phyloP scores from a whole-genome alignment of 1,139 yeast genomes.

The Diutina ranongensis region DNA sequence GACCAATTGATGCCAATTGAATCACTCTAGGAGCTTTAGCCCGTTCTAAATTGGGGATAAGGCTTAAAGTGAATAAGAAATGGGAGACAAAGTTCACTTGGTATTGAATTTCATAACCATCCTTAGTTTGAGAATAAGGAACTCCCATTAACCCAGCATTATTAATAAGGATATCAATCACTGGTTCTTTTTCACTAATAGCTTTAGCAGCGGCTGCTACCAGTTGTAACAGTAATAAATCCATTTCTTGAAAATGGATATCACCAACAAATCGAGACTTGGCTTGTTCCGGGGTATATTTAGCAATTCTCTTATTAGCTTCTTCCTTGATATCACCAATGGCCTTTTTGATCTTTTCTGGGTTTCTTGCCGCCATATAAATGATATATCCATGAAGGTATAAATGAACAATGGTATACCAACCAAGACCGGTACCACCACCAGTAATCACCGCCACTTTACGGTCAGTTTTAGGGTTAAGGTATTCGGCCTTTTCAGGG shows the following conservation, averaged over 20 bases:
- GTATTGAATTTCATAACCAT: slow-evolving; percentile 29
- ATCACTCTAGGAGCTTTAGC: slow-evolving; percentile 23
- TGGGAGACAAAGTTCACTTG: slow-evolving; percentile 30
- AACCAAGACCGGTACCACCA: slow-evolving; percentile 74
- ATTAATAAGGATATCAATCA: slow-evolving; percentile 24
- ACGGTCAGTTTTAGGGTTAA: slow-evolving; percentile 29
- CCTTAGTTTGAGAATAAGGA: slow-evolving; percentile 25
- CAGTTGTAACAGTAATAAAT: slow-evolving; percentile 21
- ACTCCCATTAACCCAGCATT: slow-evolving; percentile 35
- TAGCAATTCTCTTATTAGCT: slow-evolving; percentile 27
- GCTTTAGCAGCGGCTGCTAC: slow-evolving; percentile 21
- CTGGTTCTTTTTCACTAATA: slow-evolving; percentile 16
- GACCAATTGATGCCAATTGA: slow-evolving; percentile 24
- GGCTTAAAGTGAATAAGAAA: slow-evolving; percentile 20
- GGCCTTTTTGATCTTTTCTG: slow-evolving; percentile 42
- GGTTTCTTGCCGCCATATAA: slow-evolving; percentile 62
- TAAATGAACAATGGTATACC: slow-evolving; percentile 62
- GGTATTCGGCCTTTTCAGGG: slow-evolving; percentile 23
- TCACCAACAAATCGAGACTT: slow-evolving; percentile 16
- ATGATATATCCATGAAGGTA: slow-evolving; percentile 70
- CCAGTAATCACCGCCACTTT: slow-evolving; percentile 67
- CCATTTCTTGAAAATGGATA: slow-evolving; percentile 20
- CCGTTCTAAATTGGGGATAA: slow-evolving; percentile 19
- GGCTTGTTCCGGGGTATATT: slow-evolving; percentile 13
- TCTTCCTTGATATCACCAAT: slow-evolving; percentile 42